Conservation (phyloP, 106 monocot genomes). For the Dendrobium chrysotoxum region DNA sequence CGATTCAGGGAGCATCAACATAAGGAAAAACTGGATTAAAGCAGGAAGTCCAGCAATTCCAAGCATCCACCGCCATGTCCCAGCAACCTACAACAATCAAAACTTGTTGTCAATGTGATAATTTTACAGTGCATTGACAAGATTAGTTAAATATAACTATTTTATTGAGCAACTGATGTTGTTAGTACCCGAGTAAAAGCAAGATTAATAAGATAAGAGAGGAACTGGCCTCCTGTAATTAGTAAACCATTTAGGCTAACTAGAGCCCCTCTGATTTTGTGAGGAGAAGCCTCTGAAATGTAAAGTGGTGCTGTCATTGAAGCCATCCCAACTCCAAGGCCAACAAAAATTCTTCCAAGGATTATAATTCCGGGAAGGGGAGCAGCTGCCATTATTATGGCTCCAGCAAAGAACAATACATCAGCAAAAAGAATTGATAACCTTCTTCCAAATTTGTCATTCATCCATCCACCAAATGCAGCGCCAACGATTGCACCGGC, state of each 20-base stretch:
- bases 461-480: constrained; percentile 62
- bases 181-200: constrained; percentile 67
- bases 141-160: not conserved
- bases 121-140: not conserved
- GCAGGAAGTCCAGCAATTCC: constrained; percentile 78
- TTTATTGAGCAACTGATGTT: not conserved
- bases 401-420: constrained; percentile 71
- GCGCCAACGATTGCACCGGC: constrained; percentile 90
- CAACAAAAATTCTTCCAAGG: constrained; percentile 81
- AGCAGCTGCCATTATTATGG: constrained; percentile 67
- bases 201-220: constrained; percentile 86
- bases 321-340: constrained; percentile 91
- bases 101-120: not conserved
- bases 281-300: constrained; percentile 95
- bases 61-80: constrained; percentile 96
- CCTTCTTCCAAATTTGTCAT: constrained; percentile 67
- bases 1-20: constrained; percentile 78
- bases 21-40: constrained; percentile 54
- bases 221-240: constrained; percentile 88
- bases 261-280: constrained; percentile 76
- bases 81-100: constrained; percentile 32
- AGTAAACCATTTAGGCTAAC: constrained; percentile 84
- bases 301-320: constrained; percentile 94
- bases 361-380: constrained; percentile 65
- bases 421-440: constrained; percentile 66